Percentiles rank a stretch among this genome's conserved stretches.
These are phyloP conservation scores for Amaranthus hypochondriacus DNA, from an alignment of 148 eudicot genomes.

Conservation along the genomic window DNA sequence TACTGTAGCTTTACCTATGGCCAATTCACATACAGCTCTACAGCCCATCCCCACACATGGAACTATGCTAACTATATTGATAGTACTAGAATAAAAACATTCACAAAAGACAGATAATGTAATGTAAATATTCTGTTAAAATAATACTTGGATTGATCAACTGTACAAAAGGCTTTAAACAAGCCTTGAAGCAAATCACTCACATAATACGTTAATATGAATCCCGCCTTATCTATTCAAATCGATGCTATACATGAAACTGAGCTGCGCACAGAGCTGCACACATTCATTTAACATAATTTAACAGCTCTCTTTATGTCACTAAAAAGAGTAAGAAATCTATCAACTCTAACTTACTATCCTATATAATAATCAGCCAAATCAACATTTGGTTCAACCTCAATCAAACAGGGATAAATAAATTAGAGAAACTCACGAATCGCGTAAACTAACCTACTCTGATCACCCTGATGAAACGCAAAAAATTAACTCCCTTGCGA, in stretches of 20 bases:
- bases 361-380: conserved; percentile 34
- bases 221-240: conserved; percentile 24
- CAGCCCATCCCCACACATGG: too few relatives aligned
- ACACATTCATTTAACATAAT: conserved; percentile 32
- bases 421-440: conserved; percentile 17
- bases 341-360: conserved; percentile 18
- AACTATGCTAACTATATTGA: too few relatives aligned
- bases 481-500: conserved; percentile 45
- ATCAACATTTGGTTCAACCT: conserved; percentile 2
- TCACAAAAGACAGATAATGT: too few relatives aligned
- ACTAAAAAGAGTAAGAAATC: conserved; percentile 8
- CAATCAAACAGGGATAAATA: conserved; percentile 20
- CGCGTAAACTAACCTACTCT: conserved; percentile 27
- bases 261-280: conserved; percentile 26
- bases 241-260: conserved; percentile 38
- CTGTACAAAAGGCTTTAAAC: conserved; percentile 13
- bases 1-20: too few relatives aligned
- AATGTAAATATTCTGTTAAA: too few relatives aligned
- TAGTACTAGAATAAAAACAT: too few relatives aligned
- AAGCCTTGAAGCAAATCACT: too few relatives aligned
- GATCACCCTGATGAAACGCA: neutral
- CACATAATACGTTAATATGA: conserved; percentile 16
- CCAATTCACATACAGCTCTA: too few relatives aligned
- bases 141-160: neutral
- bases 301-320: conserved; percentile 33